phyloP scores from a whole-genome alignment of 345 rosid genomes.

The Eucalyptus regnans region DNA sequence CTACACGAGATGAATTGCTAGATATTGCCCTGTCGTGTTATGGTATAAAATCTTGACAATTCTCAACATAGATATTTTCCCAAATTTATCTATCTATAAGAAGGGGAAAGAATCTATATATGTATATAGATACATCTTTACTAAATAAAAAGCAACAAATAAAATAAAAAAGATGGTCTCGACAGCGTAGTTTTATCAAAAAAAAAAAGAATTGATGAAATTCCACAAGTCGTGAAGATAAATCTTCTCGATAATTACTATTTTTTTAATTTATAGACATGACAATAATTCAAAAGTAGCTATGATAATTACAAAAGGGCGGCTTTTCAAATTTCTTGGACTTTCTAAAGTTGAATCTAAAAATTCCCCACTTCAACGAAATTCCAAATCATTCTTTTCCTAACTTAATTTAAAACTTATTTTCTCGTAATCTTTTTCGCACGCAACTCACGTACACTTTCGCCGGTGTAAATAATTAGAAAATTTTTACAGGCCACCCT shows the following conservation, averaged over 20 bases:
- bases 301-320: background rate
- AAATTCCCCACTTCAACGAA: background rate
- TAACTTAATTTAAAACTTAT: background rate
- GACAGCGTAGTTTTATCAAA: background rate
- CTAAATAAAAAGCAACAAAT: background rate
- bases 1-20: background rate
- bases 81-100: background rate
- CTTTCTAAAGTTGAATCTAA: background rate
- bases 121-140: background rate
- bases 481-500: background rate
- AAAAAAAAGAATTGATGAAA: background rate
- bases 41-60: background rate
- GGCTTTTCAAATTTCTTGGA: background rate
- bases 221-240: background rate
- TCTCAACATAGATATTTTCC: background rate
- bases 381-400: background rate
- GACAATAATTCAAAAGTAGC: background rate
- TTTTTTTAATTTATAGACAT: background rate
- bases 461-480: rapidly evolving
- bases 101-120: background rate
- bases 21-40: no score
- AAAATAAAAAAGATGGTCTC: background rate
- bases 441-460: background rate
- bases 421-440: rapidly evolving
- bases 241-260: background rate